Evolutionary conservation across 1,284 basidiomycete species (phyloP).

Genomic region (Ganoderma resinaceum): DNA sequence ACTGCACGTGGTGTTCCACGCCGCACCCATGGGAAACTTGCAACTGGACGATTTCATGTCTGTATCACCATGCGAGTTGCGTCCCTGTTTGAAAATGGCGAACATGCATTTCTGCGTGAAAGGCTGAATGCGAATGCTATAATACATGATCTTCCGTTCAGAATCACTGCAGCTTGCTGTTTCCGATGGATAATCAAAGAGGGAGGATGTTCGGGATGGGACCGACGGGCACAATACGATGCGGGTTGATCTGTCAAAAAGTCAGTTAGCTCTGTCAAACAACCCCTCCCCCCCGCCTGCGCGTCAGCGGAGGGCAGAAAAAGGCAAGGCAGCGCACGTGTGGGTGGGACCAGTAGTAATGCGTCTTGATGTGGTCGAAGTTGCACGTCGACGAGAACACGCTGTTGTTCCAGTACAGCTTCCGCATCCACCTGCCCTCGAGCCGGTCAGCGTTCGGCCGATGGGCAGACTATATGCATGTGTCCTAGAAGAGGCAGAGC

Average conservation of each 20-base stretch:
- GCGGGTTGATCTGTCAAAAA: conserved; percentile 51
- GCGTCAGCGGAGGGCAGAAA: too few species aligned
- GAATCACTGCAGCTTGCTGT: too few species aligned
- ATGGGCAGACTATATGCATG: neutral
- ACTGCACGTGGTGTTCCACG: too few species aligned
- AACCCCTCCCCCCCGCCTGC: neutral
- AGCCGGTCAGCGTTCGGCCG: neutral
- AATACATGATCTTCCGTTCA: neutral
- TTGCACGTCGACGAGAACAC: conserved; percentile 92
- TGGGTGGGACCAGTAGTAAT: conserved; percentile 83
- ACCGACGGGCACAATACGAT: conserved; percentile 76
- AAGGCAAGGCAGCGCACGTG: too few species aligned
- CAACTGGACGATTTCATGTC: too few species aligned
- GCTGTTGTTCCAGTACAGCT: conserved; percentile 90
- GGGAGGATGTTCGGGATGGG: conserved; percentile 77
- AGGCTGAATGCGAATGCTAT: neutral
- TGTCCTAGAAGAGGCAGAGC: too few species aligned
- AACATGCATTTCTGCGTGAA: too few species aligned
- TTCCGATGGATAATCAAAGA: conserved; percentile 44
- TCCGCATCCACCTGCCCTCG: conserved; percentile 75
- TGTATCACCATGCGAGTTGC: too few species aligned
- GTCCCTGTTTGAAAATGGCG: too few species aligned
- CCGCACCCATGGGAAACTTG: too few species aligned
- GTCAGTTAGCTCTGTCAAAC: neutral
- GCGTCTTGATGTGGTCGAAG: conserved; percentile 89